A percentile compares a stretch with the other conserved stretches of the same genome.
phyloP scores from a whole-genome alignment of 169 alveolate species.

The Plasmodium cynomolgi region DNA sequence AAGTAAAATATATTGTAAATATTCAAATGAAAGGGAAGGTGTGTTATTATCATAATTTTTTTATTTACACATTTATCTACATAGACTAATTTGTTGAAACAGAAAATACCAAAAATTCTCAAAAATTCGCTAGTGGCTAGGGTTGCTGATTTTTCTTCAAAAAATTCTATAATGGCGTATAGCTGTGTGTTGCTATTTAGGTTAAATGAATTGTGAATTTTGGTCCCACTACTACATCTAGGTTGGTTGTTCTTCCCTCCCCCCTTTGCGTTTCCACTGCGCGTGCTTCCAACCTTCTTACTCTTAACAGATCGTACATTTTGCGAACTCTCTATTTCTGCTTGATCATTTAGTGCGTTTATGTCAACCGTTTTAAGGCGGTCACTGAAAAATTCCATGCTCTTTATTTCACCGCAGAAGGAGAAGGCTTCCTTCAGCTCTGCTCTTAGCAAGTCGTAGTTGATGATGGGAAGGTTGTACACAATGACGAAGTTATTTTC shows the following conservation, averaged over 20 bases:
- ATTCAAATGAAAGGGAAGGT: constrained; percentile 56
- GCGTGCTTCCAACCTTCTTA: neutral
- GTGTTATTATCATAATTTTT: constrained; percentile 64
- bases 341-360: constrained; percentile 25
- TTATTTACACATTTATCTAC: constrained; percentile 69
- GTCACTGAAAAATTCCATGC: constrained; percentile 56
- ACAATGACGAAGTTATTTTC: constrained; percentile 59
- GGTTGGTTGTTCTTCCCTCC: neutral
- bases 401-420: constrained; percentile 58
- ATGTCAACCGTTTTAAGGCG: constrained; percentile 62
- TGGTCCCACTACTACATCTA: neutral
- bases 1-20: constrained; percentile 57
- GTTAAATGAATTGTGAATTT: neutral
- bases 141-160: constrained; percentile 40
- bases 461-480: constrained; percentile 49
- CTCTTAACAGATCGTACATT: neutral
- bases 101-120: constrained; percentile 67
- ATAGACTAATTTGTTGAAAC: constrained; percentile 67
- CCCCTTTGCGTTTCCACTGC: neutral
- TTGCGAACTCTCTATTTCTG: neutral
- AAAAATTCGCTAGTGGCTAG: constrained; percentile 62
- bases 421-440: constrained; percentile 60
- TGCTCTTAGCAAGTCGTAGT: constrained; percentile 23
- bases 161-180: constrained; percentile 54
- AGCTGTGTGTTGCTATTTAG: constrained; percentile 35